Conservation (phyloP, 495 filamentous ascomycete genomes). For the Penicillium roqueforti region DNA sequence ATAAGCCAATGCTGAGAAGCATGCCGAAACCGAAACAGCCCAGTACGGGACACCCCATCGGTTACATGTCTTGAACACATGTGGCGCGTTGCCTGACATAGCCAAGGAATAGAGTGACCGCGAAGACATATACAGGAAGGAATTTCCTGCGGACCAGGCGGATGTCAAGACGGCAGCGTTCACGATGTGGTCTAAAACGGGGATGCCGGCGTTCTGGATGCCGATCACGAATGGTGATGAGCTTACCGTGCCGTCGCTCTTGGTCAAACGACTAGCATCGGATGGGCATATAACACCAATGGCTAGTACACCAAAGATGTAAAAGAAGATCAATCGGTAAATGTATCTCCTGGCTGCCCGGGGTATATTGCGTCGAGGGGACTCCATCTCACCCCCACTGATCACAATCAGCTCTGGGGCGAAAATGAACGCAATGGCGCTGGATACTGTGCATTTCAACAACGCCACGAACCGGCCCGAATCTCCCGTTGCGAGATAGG, state of each 20-base stretch:
- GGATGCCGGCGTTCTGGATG: conserved; percentile 59
- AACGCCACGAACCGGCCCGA: conserved; percentile 45
- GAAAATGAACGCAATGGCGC: conserved; percentile 54
- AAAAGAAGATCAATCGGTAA: conserved; percentile 84
- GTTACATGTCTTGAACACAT: conserved; percentile 46
- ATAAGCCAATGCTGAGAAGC: conserved; percentile 36
- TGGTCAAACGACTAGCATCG: conserved; percentile 51
- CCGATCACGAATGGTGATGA: conserved; percentile 59
- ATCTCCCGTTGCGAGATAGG: conserved; percentile 26
- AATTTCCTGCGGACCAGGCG: conserved; percentile 69
- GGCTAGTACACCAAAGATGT: conserved; percentile 53
- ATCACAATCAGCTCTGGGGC: conserved; percentile 53
- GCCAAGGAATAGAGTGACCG: conserved; percentile 58
- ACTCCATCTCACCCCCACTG: conserved; percentile 65
- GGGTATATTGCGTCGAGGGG: conserved; percentile 73
- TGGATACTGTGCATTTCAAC: conserved; percentile 40
- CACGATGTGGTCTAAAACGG: conserved; percentile 65
- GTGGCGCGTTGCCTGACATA: conserved; percentile 47
- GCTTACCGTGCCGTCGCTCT: conserved; percentile 41
- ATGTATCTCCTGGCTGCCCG: conserved; percentile 76
- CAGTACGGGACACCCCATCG: conserved; percentile 47
- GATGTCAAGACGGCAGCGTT: conserved; percentile 73
- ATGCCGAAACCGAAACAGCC: conserved; percentile 34
- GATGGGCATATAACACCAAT: conserved; percentile 55
- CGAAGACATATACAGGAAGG: conserved; percentile 77